Evolutionary conservation across 345 rosid genomes (phyloP).

Genomic region (Citrus sp.): DNA sequence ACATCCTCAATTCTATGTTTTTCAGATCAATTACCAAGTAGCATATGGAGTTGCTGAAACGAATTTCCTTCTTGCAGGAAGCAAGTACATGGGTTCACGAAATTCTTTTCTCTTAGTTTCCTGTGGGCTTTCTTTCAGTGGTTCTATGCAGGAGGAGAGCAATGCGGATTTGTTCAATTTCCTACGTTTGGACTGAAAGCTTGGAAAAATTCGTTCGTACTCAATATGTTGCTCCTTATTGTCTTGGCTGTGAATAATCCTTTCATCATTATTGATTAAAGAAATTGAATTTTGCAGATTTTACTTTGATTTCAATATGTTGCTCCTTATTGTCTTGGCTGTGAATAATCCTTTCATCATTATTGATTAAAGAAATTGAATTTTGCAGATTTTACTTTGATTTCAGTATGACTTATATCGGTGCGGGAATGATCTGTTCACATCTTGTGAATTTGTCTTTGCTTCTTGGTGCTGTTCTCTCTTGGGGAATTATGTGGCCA

Average conservation of each 20-base stretch:
- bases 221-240: neutral
- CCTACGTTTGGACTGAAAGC: conserved; percentile 83
- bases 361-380: too few relatives aligned
- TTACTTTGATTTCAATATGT: conserved; percentile 80
- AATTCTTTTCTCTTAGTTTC: conserved; percentile 67
- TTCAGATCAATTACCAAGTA: neutral
- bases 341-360: too few relatives aligned
- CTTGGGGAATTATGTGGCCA: conserved; percentile 99
- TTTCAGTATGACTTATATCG: conserved; percentile 68
- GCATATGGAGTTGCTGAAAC: neutral
- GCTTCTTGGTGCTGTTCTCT: conserved; percentile 82
- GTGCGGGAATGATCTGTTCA: conserved; percentile 99
- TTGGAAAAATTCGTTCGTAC: conserved; percentile 70
- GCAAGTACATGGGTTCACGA: conserved; percentile 68
- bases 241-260: neutral
- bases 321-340: too few relatives aligned
- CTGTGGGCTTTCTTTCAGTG: conserved; percentile 87
- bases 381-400: too few relatives aligned
- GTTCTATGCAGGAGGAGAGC: conserved; percentile 69
- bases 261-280: conserved; percentile 7
- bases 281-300: conserved; percentile 52
- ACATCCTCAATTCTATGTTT: conserved; percentile 3
- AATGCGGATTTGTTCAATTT: conserved; percentile 72
- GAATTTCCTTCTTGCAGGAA: conserved; percentile 45
- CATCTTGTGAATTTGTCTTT: conserved; percentile 86